Percentiles rank a stretch among this genome's conserved stretches.
These are phyloP conservation scores for Sporothrix luriei DNA, from an alignment of 2,329 filamentous ascomycete species.

Conservation along the genomic window DNA sequence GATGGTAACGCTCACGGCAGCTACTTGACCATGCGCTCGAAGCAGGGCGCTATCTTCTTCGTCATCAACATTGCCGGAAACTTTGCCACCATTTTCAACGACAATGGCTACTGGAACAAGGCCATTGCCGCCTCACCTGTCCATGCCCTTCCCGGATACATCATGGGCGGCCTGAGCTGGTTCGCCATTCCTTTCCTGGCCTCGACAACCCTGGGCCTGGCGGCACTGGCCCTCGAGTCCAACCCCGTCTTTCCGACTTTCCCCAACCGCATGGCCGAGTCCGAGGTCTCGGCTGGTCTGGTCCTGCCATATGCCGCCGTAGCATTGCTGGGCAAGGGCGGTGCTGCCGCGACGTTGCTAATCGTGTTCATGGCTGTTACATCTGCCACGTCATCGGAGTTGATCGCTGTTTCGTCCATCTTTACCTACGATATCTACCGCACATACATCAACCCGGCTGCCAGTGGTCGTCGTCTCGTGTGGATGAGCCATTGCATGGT, in stretches of 20 bases:
- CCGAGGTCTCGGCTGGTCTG: slow-evolving; percentile 78
- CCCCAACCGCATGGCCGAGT: slow-evolving; percentile 68
- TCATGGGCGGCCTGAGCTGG: slow-evolving; percentile 84
- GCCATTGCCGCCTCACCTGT: slow-evolving; percentile 86
- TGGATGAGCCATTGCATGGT: slow-evolving; percentile 77
- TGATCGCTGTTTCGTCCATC: slow-evolving; percentile 87
- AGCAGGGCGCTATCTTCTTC: slow-evolving; percentile 84
- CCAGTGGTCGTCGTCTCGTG: slow-evolving; percentile 75
- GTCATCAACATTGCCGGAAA: slow-evolving; percentile 76
- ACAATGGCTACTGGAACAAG: slow-evolving; percentile 92
- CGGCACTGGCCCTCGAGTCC: slow-evolving; percentile 76
- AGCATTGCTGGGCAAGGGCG: slow-evolving; percentile 77
- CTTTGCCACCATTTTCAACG: slow-evolving; percentile 81
- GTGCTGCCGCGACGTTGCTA: slow-evolving; percentile 75
- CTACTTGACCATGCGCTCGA: slow-evolving; percentile 83
- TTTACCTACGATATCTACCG: slow-evolving; percentile 88
- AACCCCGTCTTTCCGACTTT: slow-evolving; percentile 72
- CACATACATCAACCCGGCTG: slow-evolving; percentile 78
- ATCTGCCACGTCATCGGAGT: slow-evolving; percentile 76
- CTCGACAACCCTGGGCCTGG: slow-evolving; percentile 84
- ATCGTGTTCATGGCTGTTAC: slow-evolving; percentile 92
- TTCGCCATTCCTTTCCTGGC: slow-evolving; percentile 91
- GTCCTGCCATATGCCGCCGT: slow-evolving; percentile 85
- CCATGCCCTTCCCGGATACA: slow-evolving; percentile 83
- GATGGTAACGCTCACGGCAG: slow-evolving; percentile 77